Evolutionary conservation across 495 filamentous ascomycete species (phyloP), one percentile per base, ranked within the genome.

Genomic region (Podospora bellae-mahoneyi): DNA sequence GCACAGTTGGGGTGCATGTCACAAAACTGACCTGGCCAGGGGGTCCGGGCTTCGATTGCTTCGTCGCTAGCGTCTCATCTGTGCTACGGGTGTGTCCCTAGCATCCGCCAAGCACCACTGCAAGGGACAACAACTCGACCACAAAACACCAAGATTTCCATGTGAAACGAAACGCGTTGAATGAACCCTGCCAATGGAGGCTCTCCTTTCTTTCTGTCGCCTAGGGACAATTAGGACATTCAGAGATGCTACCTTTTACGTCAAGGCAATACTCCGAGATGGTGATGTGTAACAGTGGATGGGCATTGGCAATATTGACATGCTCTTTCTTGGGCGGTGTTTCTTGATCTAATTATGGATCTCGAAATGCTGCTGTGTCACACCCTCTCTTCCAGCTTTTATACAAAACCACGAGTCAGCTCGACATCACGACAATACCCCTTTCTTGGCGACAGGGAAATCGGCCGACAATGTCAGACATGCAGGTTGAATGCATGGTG

Each of bases 1-100:
- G 63, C 71, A 73, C 68, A 69, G 56, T 59, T 65, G 73, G 71
- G 66, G 69, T 67, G 64, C 68, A 62, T 68, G 68, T 68, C 65
- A 59, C 64, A 66, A 67, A 64, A 48, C 13, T 10, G 9, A 48
- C 39, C 56, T 19, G 61, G 64, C 55, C 66, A 69, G 58, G 64
- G 48, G 27, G 39, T 63, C 32, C 19, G 23, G 18, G 66, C 69
- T 20, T 58, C n/a, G 54, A 56, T 56, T 18, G 54, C 54, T 58
- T 58, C 55, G 54, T 56, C 19, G 19, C 54, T 18, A 56, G 54
- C n/a, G 55, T 57, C 58, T 64, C 63, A 60, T 59, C 62, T 62
- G 5, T 34, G 30, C n/a, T 19, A 23, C 23, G 61, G 71, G 73
- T 16, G 73, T 72, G 66, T 30, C 34, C 56, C 32, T 68, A 71